Percentiles rank a stretch among this genome's conserved stretches.
Conservation (phyloP, 495 filamentous ascomycete species). For the Podospora bellae-mahoneyi region DNA sequence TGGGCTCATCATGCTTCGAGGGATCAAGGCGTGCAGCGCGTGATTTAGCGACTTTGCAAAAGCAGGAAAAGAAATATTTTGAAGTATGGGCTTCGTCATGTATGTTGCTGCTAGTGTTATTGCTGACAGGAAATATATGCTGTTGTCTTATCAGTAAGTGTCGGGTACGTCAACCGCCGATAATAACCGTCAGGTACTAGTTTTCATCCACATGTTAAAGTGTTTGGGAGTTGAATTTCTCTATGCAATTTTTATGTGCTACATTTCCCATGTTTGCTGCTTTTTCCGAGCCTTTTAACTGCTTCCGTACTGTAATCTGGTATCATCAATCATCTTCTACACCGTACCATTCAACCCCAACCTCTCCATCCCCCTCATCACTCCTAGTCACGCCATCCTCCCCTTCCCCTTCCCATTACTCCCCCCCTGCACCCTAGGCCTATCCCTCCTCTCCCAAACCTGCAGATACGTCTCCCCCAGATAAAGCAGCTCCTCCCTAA, state of each 20-base stretch:
- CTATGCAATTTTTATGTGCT: background rate
- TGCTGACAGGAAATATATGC: background rate
- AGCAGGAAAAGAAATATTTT: background rate
- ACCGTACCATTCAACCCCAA: background rate
- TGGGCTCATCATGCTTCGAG: background rate
- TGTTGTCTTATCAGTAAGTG: background rate
- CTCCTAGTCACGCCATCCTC: conserved; percentile 10
- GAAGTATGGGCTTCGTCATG: background rate
- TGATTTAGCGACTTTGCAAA: background rate
- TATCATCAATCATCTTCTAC: background rate
- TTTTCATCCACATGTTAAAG: background rate
- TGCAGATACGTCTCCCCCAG: conserved; percentile 91
- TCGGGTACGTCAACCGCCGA: background rate
- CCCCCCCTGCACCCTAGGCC: conserved; percentile 19
- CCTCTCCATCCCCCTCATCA: conserved; percentile 6
- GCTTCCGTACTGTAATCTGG: background rate
- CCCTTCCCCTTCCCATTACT: conserved; percentile 28
- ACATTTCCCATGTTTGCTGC: background rate
- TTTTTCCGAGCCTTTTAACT: background rate
- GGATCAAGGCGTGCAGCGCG: background rate
- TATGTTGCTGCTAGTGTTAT: background rate
- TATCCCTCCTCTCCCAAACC: conserved; percentile 88
- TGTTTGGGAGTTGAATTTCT: no score
- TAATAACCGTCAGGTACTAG: background rate
- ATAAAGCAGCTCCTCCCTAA: conserved; percentile 80